Evolutionary conservation across 1,139 yeast species (phyloP), one percentile per base, ranked within the genome.

Genomic region (Scheffersomyces illinoinensis): DNA sequence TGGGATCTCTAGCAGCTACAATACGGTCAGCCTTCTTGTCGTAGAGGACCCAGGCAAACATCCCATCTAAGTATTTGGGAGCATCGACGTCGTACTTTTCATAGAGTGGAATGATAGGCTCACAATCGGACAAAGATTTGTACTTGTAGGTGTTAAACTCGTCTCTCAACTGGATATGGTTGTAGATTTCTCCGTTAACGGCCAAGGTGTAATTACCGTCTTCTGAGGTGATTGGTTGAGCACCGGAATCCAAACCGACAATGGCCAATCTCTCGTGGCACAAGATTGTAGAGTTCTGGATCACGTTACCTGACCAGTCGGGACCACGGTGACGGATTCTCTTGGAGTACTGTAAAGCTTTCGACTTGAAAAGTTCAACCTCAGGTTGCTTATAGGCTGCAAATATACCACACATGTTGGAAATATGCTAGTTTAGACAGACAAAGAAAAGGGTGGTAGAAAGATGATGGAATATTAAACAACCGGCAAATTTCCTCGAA

Each of bases 241-340:
- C 98, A 73, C 99, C 99, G 53, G 97, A 83, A 75, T 92, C 97
- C 70, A 93, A 83, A 67, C 98, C 98, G 63, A 91, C 97, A 72
- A 95, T 93, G 67, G 98, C 97, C 73, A 95, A 85, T 81, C 99
- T 90, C 81, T 95, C 98, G 75, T 95, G 99, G 68, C 91, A 88
- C 68, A 95, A 79, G 64, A 90, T 88, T 57, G 98, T 91, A 66
- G 82, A 76, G 86, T 92, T 91, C 71, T 88, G 86, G 65, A 85
- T 81, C 65, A 85, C 76, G 86, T 92, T 93, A 71, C 99, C 99
- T 54, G 93, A 86, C 99, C 99, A 95, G 79, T 95, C 99, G 66
- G 99, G 99, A 69, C 99, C 99, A 79, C 99, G 90, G 78, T 95
- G 99, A 81, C 99, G 90, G 74, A 93, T 89, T 77, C 93, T 85